Evolutionary conservation across 2,329 filamentous ascomycete genomes (phyloP).

Genomic region (Furcasterigmium sp.): DNA sequence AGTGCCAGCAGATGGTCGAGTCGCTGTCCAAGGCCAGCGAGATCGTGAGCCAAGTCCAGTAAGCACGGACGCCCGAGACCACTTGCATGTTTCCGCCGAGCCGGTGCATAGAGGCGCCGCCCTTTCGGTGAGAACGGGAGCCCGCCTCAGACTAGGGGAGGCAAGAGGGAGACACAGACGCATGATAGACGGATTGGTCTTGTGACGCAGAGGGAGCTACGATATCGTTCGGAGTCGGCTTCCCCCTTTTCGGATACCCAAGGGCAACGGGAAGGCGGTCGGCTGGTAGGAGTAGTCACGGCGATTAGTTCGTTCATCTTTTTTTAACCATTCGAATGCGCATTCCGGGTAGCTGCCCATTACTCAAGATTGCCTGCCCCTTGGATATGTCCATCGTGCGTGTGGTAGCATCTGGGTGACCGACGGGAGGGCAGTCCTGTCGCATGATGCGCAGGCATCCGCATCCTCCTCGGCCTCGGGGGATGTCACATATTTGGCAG

Average conservation of each 20-base stretch:
- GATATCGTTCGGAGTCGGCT: conserved; percentile 1
- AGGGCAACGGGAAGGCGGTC: neutral
- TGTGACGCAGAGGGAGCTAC: neutral
- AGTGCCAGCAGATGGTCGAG: conserved; percentile 99
- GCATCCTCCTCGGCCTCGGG: too few relatives aligned
- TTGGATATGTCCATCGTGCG: too few relatives aligned
- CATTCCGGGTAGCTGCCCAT: too few relatives aligned
- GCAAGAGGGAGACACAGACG: neutral
- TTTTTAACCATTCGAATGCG: too few relatives aligned
- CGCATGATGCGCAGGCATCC: too few relatives aligned
- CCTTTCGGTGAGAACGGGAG: neutral
- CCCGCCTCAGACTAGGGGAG: too few relatives aligned
- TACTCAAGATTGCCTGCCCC: too few relatives aligned
- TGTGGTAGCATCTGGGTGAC: too few relatives aligned
- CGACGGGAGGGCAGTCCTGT: too few relatives aligned
- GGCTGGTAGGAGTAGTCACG: neutral
- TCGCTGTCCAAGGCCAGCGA: conserved; percentile 84
- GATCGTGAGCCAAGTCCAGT: conserved; percentile 82
- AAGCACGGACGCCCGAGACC: conserved; percentile 16
- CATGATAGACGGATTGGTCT: neutral
- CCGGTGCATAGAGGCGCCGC: neutral
- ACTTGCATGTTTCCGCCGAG: neutral
- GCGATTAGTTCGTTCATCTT: neutral
- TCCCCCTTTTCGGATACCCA: neutral
- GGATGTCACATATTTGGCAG: too few relatives aligned